phyloP scores from a whole-genome alignment of 2,329 filamentous ascomycete species.

The Botrytis paeoniae region DNA sequence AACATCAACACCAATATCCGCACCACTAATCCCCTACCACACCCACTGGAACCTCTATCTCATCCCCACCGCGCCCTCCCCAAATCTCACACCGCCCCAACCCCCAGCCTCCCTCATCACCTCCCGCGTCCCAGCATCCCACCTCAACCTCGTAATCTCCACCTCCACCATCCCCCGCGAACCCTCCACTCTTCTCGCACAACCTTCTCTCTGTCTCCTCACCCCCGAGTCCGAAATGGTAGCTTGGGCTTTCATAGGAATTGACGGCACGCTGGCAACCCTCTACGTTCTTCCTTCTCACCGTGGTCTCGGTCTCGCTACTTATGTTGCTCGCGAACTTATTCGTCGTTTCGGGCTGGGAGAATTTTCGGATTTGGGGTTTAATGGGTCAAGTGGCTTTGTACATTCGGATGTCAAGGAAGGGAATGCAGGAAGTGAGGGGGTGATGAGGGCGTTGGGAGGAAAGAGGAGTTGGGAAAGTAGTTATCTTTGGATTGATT shows the following conservation, averaged over 20 bases:
- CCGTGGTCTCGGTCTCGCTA: constrained; percentile 33
- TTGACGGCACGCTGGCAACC: constrained; percentile 34
- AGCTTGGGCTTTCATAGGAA: constrained; percentile 35
- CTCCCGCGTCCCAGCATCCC: constrained; percentile 29
- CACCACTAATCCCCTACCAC: constrained; percentile 19
- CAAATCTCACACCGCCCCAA: neutral
- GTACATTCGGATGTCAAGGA: constrained; percentile 35
- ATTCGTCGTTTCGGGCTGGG: constrained; percentile 26
- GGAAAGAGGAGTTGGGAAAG: constrained; percentile 24
- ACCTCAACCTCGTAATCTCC: constrained; percentile 32
- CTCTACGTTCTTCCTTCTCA: constrained; percentile 34
- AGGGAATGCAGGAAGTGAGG: constrained; percentile 35
- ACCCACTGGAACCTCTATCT: constrained; percentile 5
- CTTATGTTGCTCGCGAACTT: constrained; percentile 28
- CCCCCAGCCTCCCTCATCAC: constrained; percentile 27
- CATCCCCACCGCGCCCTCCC: neutral
- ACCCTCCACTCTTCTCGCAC: constrained; percentile 27
- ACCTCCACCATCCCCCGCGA: constrained; percentile 33
- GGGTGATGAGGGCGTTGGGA: constrained; percentile 35
- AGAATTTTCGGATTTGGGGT: constrained; percentile 32
- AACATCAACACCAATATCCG: constrained; percentile 20
- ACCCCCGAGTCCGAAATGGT: constrained; percentile 24
- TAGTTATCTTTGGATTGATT: constrained; percentile 34
- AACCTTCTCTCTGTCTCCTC: constrained; percentile 32
- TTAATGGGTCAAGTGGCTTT: constrained; percentile 33